Base-by-base conservation (phyloP, 2,329 filamentous ascomycete genomes). In the Nigrospora sphaerica region DNA sequence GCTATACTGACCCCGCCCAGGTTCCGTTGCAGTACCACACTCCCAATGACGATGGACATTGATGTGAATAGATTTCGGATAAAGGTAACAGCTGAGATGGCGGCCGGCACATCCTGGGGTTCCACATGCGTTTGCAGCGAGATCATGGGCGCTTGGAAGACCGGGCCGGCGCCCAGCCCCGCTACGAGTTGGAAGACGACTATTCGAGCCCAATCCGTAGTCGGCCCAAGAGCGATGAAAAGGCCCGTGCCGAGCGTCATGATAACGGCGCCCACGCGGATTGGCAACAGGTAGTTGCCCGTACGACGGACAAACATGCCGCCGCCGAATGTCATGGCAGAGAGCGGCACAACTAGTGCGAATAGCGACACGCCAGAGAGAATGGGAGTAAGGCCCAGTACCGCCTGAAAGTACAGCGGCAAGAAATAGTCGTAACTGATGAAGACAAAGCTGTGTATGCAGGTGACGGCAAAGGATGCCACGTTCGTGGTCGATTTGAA, bases 1-100 rank as follows among this genome's bases (percentile, higher is more conserved):
- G 32, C 37, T 17, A 44, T 9, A 12, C 42, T 34, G 14, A 35
- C 33, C 13, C 42, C 42, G 19, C 19, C 19, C 18, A 44, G 42
- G 12, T 33, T 44, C 33, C 42, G 32, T 59, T 82, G 76, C 61
- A 83, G 83, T 13, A 84, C 67, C 12, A 82, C 77, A 13, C 75
- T 73, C 12, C 80, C 81, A 34, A 83, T 67, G 1, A 81, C 77
- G 42, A 81, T 68, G 2, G 71, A 73, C n/a, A 74, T 69, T 6
- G 73, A 69, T 0, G 74, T 79, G 4, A 74, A 77, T 5, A 83
- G 64, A 46, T 77, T 79, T 12, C 79, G 71, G 4, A 74, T 65
- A 52, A 78, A 78, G 9, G 67, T 67, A 39, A 78, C 73, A 0
- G 76, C 76, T 1, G 75, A 72, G 1, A 74, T 79, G 0, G 73